These are phyloP conservation scores for Naumovozyma dairenensis DNA, from an alignment of 805 yeast genomes.

Conservation along the genomic window DNA sequence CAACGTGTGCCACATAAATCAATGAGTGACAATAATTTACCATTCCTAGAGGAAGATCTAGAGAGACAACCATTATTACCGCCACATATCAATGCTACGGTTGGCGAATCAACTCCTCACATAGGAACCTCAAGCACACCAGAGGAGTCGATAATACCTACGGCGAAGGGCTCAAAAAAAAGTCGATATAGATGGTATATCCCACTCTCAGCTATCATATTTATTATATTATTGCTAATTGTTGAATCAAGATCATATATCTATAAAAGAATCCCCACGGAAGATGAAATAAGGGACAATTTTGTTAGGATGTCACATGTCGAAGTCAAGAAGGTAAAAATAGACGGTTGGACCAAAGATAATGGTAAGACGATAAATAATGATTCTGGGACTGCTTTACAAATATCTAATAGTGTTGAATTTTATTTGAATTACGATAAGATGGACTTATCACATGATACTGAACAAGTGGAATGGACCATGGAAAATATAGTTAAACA, in stretches of 20 bases:
- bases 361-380: conserved; percentile 7
- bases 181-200: not conserved
- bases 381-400: conserved; percentile 17
- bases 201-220: not conserved
- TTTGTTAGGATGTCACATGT: conserved; percentile 15
- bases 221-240: not conserved
- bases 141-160: too few species aligned
- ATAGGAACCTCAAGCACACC: too few species aligned
- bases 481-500: conserved; percentile 13
- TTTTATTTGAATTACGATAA: conserved; percentile 15
- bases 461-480: conserved; percentile 7
- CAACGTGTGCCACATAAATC: too few species aligned
- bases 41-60: conserved; percentile 4
- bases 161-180: too few species aligned
- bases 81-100: too few species aligned
- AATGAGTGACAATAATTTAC: too few species aligned
- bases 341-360: conserved; percentile 25
- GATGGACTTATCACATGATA: conserved; percentile 6
- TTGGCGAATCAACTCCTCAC: too few species aligned
- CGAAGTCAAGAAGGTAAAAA: conserved; percentile 12
- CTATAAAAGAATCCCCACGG: conserved; percentile 6
- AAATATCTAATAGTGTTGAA: conserved; percentile 9
- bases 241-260: not conserved
- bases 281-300: conserved; percentile 12
- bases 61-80: conserved; percentile 18